Base-by-base conservation (phyloP, 2,329 filamentous ascomycete genomes). In the Hypoxylon sp. region DNA sequence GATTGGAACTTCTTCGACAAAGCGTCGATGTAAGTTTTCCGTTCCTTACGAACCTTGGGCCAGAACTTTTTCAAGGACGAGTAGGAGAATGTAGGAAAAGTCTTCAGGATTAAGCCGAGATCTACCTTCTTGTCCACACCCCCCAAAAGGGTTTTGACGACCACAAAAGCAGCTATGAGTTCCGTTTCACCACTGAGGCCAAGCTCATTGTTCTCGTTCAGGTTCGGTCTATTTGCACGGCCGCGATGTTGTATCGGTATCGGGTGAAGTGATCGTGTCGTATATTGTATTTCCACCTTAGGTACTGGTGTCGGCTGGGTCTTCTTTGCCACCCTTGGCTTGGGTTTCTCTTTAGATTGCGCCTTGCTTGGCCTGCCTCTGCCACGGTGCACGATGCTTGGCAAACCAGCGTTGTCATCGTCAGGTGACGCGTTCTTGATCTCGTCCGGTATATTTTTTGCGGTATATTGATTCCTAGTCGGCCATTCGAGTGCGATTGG, bases 1-100 rank as follows among this genome's bases (percentile, higher is more conserved):
- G 86, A 82, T 72, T 91, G 89, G 69, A 95, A 93, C 51, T 87
- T 86, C 5, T 84, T 80, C 4, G 87, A 89, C 48, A 91, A 75
- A 43, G 85, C 84, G 3, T 86, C 81, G 36, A 92, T 82, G 52
- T 86, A 84, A 0, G 82, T 81, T 49, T 81, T 82, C 28, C 86
- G 83, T 55, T 85, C 83, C 66, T 85, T 84, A 25, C 81, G 81
- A n/a, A 85, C 76, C 30, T 77, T 78, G 1, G 81, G 79, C 89
- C 89, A 91, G 61, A 86, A 86, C 52, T 83, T 84, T 21, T 83
- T 83, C 38, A 91, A 77, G 11, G 81, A 82, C 28, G 81, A 83
- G 11, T 88, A 78, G 4, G 82, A 84, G 55, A 84, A 81, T 13
- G 82, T 80, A 0, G 87, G 89, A 72, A 89, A 90, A 13, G 88